Percentiles rank a stretch among this genome's conserved stretches.
phyloP scores from a whole-genome alignment of 805 yeast genomes.

The Yarrowia keelungensis region DNA sequence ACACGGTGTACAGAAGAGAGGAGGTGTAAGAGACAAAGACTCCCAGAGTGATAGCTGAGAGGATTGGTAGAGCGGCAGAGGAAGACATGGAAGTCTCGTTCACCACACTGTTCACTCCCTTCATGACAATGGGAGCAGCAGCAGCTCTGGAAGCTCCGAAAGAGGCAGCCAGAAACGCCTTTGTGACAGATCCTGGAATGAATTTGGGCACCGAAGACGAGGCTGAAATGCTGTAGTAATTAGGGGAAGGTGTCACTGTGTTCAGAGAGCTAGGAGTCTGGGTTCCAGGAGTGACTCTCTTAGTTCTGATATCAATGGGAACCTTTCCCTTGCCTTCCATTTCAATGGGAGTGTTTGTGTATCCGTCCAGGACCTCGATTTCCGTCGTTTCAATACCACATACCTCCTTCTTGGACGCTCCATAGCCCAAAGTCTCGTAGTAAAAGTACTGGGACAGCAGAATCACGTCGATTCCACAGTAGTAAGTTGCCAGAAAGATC shows the following conservation, averaged over 20 bases:
- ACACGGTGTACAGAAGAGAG: slow-evolving; percentile 72
- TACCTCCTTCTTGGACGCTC: neutral
- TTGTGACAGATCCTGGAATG: slow-evolving; percentile 31
- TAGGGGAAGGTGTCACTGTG: slow-evolving; percentile 44
- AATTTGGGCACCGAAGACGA: slow-evolving; percentile 19
- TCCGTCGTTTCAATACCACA: neutral
- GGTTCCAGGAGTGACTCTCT: neutral
- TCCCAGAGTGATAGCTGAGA: slow-evolving; percentile 51
- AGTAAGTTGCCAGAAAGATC: slow-evolving; percentile 72
- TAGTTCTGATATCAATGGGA: slow-evolving; percentile 12
- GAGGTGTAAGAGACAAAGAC: slow-evolving; percentile 75
- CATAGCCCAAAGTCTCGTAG: slow-evolving; percentile 53
- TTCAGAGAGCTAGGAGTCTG: neutral
- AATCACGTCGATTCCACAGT: slow-evolving; percentile 71
- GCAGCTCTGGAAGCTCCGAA: slow-evolving; percentile 35
- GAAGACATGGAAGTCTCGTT: no score
- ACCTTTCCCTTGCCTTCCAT: slow-evolving; percentile 25
- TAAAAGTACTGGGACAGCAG: slow-evolving; percentile 75
- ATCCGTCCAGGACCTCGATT: slow-evolving; percentile 25
- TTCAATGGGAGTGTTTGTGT: slow-evolving; percentile 21
- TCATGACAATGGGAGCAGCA: slow-evolving; percentile 23
- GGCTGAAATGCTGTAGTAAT: slow-evolving; percentile 29
- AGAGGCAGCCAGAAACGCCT: slow-evolving; percentile 34
- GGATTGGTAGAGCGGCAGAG: slow-evolving; percentile 1
- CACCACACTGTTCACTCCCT: no score